Evolutionary conservation across 768 basidiomycete genomes (phyloP), one percentile per base, ranked within the genome.

Genomic region (Pluteus cervinus): DNA sequence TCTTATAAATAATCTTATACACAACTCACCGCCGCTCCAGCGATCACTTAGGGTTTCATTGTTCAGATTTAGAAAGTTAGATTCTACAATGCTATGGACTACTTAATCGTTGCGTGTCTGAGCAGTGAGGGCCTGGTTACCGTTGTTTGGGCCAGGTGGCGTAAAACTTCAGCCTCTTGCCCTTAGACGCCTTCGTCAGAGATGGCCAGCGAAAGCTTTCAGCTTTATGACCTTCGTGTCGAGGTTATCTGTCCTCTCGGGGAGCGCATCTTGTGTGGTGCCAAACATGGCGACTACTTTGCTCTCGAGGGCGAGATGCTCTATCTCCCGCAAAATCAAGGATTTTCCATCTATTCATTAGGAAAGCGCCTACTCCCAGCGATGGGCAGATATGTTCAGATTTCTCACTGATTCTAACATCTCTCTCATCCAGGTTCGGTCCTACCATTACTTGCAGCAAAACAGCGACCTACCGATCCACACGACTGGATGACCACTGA

Each of bases 401-500:
- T 30, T 33, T 18, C 22, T 26, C n/a, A n/a, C n/a, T 23, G 20
- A 17, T 12, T 28, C 17, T 4, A 17, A 26, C 37, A 29, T 23
- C 41, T 20, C 31, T 17, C 4, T 26, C 30, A 7, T 31, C 7
- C 40, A 82, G 81, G 66, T 17, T 65, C 79, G 6, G 65, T 84
- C 12, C 65, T 84, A 6, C 79, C 79, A 3, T 61, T 84, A n/a
- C 61, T 83, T 6, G 76, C 80, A 7, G 79, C 79, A 12, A 83
- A 81, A 50, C 79, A 84, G 41, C 68, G 80, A 4, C 55, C 56
- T 10, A 72, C 70, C 2, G 56, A 78, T 36, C 47, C 59, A 1
- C 68, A 75, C 43, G 80, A 82, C 51, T 81, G 81, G 79, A 81
- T 84, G 72, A 60, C 75, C 4, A 76, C 77, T 1, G 81, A 83